Base-by-base conservation (phyloP, 2,329 filamentous ascomycete genomes). In the Botryotinia convoluta region DNA sequence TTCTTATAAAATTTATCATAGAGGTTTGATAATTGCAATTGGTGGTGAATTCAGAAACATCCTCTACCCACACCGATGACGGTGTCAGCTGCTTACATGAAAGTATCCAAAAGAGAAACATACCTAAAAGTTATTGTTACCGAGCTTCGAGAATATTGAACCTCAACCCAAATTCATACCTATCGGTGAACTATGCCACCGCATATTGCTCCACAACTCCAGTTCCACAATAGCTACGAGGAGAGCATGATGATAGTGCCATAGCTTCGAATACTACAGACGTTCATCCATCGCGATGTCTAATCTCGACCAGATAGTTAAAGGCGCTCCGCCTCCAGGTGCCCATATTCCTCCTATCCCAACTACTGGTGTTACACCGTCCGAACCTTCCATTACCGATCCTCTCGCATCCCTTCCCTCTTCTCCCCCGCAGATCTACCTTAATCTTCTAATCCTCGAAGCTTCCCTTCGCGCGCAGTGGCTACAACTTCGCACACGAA, bases 361-460 rank as follows among this genome's bases (percentile, higher is more conserved):
- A 54, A 84, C 84, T 76, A 84, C 84, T 74, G 81, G 84, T 62
- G 81, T 84, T 76, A 75, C 81, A 79, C 29, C 61, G 22, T 63
- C 78, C 48, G 77, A 80, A 74, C 71, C 81, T 39, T 76, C 79
- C 7, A 64, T 69, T 78, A 74, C 77, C 77, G 80, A 82, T 71
- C 80, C 81, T 8, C 69, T 81, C 48, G 80, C 80, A 32, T 78
- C 79, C 37, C 78, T 81, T 9, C 81, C 81, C 37, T 78, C 84
- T 71, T 76, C 84, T 74, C 81, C 79, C 70, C 81, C 75, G 26
- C 78, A 80, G 86, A 98, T 99, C 81, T 99, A 99, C 84, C 90
- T 99, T 79, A 99, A 99, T 83, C 91, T 99, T 37, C 89, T 99
- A 74, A 97, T 99, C 79, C 93, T 99, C 82, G 96, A 99, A 83